Percentiles rank a stretch among this genome's conserved stretches.
Conservation (phyloP, 2,329 filamentous ascomycete species). For the Xylaria sp. region DNA sequence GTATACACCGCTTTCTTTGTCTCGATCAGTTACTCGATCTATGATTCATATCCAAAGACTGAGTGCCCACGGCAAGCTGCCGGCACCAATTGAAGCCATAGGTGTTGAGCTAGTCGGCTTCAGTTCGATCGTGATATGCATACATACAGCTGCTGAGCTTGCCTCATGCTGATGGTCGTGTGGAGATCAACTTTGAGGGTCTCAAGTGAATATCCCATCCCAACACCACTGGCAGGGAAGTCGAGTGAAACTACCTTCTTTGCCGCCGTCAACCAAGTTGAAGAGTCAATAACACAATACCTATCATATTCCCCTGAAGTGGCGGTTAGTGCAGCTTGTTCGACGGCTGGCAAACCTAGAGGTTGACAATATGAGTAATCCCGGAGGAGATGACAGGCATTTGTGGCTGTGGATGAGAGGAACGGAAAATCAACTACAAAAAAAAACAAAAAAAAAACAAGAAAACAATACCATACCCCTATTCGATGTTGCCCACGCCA, state of each 20-base stretch:
- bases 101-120: neutral
- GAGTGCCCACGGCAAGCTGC: conserved; percentile 19
- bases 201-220: conserved; percentile 20
- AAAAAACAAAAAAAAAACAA: neutral
- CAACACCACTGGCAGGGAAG: neutral
- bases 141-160: conserved; percentile 5
- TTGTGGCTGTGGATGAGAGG: neutral
- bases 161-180: conserved; percentile 14
- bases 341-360: conserved; percentile 8
- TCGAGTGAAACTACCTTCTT: conserved; percentile 12
- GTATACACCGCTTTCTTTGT: conserved; percentile 8
- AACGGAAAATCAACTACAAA: neutral
- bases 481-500: conserved; percentile 17
- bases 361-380: neutral
- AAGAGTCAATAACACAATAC: conserved; percentile 1
- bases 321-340: conserved; percentile 8
- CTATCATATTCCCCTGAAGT: neutral
- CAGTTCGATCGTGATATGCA: neutral
- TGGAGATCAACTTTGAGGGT: conserved; percentile 4
- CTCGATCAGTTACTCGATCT: neutral
- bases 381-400: neutral
- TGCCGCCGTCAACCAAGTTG: neutral
- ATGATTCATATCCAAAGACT: conserved; percentile 16
- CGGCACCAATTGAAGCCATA: conserved; percentile 3
- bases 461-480: neutral